phyloP scores from a whole-genome alignment of 371 early-diverging fungal genomes.

The Mucor plumbeus region DNA sequence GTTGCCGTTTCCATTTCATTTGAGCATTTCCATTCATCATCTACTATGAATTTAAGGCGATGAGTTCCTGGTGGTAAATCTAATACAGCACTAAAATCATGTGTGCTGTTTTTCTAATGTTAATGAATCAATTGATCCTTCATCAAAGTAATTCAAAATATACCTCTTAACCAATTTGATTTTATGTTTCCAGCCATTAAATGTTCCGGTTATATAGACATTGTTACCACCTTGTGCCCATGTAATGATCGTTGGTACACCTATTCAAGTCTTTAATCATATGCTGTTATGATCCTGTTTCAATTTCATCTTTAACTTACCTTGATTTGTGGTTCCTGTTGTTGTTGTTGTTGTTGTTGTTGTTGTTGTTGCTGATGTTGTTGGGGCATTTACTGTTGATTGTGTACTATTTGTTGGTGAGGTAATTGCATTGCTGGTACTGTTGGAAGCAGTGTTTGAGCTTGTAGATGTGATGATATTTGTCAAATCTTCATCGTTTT shows the following conservation, averaged over 20 bases:
- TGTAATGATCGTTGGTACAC: slow-evolving; percentile 82
- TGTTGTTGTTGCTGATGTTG: slow-evolving; percentile 3
- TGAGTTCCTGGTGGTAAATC: slow-evolving; percentile 94
- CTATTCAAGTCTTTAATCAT: slow-evolving; percentile 14
- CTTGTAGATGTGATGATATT: slow-evolving; percentile 10
- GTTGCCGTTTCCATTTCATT: slow-evolving; percentile 90
- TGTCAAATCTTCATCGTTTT: slow-evolving; percentile 41
- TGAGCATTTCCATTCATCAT: slow-evolving; percentile 97
- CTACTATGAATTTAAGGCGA: slow-evolving; percentile 96
- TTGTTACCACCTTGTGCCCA: slow-evolving; percentile 90
- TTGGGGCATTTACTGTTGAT: background rate
- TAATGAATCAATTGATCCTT: background rate
- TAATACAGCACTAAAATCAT: slow-evolving; percentile 83
- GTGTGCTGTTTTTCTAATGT: slow-evolving; percentile 42
- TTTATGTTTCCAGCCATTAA: slow-evolving; percentile 96
- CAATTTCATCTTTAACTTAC: background rate
- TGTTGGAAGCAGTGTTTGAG: slow-evolving; percentile 5
- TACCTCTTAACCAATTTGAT: slow-evolving; percentile 84
- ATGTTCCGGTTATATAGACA: slow-evolving; percentile 96
- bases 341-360: background rate
- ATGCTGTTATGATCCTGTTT: background rate
- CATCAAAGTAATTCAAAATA: background rate
- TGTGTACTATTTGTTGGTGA: slow-evolving; percentile 1
- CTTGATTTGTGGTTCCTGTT: slow-evolving; percentile 2
- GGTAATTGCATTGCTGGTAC: background rate